A percentile compares a stretch with the other conserved stretches of the same genome.
Evolutionary conservation across 2,329 filamentous ascomycete species (phyloP).

Genomic region (Davidsoniella virescens): DNA sequence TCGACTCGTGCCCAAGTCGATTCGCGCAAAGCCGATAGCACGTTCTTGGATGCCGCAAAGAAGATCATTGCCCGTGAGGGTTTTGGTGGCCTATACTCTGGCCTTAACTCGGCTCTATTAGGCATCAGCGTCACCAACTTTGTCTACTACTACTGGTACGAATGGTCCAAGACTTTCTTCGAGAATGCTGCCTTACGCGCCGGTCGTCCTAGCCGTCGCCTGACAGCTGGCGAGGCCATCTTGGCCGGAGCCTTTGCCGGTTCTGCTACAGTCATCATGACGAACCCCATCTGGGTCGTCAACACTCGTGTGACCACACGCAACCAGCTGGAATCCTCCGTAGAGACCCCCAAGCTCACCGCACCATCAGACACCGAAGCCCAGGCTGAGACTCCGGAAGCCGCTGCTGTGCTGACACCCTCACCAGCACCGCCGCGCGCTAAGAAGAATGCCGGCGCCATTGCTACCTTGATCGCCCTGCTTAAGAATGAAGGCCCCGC

Average conservation of each 20-base stretch:
- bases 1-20: slow-evolving; percentile 97
- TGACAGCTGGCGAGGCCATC: slow-evolving; percentile 88
- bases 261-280: slow-evolving; percentile 83
- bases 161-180: slow-evolving; percentile 85
- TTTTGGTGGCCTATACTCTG: slow-evolving; percentile 74
- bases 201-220: slow-evolving; percentile 59
- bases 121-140: slow-evolving; percentile 98
- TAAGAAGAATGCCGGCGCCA: slow-evolving; percentile 48
- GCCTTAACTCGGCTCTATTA: slow-evolving; percentile 85
- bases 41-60: slow-evolving; percentile 66
- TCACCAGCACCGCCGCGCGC: slow-evolving; percentile 19
- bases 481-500: slow-evolving; percentile 69
- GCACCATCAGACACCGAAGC: slow-evolving; percentile 21
- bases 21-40: slow-evolving; percentile 77
- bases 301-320: slow-evolving; percentile 97
- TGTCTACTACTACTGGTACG: slow-evolving; percentile 99
- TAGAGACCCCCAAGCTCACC: slow-evolving; percentile 17
- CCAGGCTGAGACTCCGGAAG: slow-evolving; percentile 20
- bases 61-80: slow-evolving; percentile 87
- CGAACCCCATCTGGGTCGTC: slow-evolving; percentile 98
- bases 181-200: slow-evolving; percentile 58
- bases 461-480: slow-evolving; percentile 66
- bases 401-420: slow-evolving; percentile 26
- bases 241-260: slow-evolving; percentile 87
- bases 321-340: slow-evolving; percentile 21